Evolutionary conservation across 2,329 filamentous ascomycete genomes (phyloP), one percentile per base, ranked within the genome.

Genomic region (Sphaceloma murrayae): DNA sequence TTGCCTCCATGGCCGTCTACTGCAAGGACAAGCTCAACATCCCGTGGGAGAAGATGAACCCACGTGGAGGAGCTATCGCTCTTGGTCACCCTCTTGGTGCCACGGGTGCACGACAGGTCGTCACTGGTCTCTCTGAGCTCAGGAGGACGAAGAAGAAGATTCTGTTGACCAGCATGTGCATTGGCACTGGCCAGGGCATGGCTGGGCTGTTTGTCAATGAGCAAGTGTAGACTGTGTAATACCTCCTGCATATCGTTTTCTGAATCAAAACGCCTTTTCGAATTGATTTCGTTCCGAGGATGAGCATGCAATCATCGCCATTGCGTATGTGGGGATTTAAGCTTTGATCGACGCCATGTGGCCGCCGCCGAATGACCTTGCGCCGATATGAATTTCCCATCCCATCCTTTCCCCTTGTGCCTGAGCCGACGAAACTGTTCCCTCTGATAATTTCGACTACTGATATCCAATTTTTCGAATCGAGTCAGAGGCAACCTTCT

Each of bases 1-100:
- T 98, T 58, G 89, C 88, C 16, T 91, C 84, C 43, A 96, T 96
- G 91, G 88, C 86, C 1, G 88, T 95, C 21, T 96, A 95, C 75
- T 94, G 87, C 67, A 48, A 48, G 8, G 62, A 70, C 47, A 66
- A 61, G 52, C 72, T 91, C 40, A 76, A 76, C 52, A 68, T 89
- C 40, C 79, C 84, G 59, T 75, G 74, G 64, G 64, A 73, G 56
- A 89, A 87, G 76, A 75, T 91, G 73, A 91, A 91, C 67, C 74
- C 80, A 18, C 73, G 82, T 48, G 85, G 85, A 54, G 85, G 85
- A 51, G 85, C 85, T 52, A 89, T 91, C 58, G 85, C 85, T 2
- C 72, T 91, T 0, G 85, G 85, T 43, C 85, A 91, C 62, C 85
- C 85, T 3, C 70, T 89, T n/a, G 85, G 84, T 21, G 75, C 78